Percentiles rank a stretch among this genome's conserved stretches.
These are phyloP conservation scores for Pharnaceum exiguum DNA, from an alignment of 148 eudicot genomes.

Conservation along the genomic window DNA sequence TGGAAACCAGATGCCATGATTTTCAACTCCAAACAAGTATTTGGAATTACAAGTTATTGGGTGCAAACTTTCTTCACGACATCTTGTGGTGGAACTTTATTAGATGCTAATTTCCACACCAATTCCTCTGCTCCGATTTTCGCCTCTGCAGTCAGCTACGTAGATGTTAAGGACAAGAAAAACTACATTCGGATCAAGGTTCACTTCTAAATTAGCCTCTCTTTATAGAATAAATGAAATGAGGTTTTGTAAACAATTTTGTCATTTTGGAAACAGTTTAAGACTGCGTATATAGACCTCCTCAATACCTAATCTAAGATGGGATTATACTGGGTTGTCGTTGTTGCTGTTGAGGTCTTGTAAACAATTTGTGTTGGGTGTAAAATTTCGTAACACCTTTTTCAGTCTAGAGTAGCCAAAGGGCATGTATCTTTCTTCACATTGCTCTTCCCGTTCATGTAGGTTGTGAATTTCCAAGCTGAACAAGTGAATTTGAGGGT, in stretches of 20 bases:
- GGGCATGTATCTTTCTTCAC: too few species aligned
- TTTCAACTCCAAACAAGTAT: conserved; percentile 47
- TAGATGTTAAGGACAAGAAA: conserved; percentile 22
- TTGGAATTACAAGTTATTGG: conserved; percentile 83
- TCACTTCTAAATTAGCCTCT: neutral
- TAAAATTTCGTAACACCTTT: too few species aligned
- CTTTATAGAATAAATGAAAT: neutral
- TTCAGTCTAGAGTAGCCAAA: too few species aligned
- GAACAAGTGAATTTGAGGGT: conserved; percentile 27
- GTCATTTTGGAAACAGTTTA: neutral
- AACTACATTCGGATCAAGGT: conserved; percentile 68
- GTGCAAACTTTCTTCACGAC: conserved; percentile 66
- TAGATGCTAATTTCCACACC: conserved; percentile 36
- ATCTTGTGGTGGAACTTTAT: conserved; percentile 63
- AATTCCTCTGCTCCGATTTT: conserved; percentile 17
- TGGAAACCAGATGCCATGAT: conserved; percentile 76
- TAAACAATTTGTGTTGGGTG: too few species aligned
- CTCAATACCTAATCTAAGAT: too few species aligned
- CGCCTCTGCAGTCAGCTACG: conserved; percentile 57
- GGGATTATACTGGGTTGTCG: too few species aligned
- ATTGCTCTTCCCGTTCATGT: neutral
- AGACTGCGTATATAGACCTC: too few species aligned
- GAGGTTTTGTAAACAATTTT: neutral
- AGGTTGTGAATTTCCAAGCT: conserved; percentile 62
- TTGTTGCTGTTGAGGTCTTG: neutral